Evolutionary conservation across 2,329 filamentous ascomycete genomes (phyloP).

Genomic region (Teratosphaeria zuluensis): DNA sequence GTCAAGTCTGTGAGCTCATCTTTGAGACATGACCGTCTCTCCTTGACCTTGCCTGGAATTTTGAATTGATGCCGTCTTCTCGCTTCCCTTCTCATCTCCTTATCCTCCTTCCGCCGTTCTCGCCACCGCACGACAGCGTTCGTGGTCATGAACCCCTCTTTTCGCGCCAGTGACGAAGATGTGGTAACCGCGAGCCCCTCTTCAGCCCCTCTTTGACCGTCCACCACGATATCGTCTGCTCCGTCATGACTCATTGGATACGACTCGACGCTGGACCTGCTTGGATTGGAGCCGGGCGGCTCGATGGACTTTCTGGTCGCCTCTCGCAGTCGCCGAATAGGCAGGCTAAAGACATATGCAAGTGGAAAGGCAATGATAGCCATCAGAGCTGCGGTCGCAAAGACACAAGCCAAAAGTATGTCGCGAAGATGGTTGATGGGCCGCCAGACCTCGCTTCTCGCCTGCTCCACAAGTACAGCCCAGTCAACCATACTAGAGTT

Average conservation of each 20-base stretch:
- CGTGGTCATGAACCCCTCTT: conserved; percentile 33
- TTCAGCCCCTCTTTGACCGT: conserved; percentile 9
- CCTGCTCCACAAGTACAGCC: conserved; percentile 72
- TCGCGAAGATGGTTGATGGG: conserved; percentile 67
- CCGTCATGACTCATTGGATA: conserved; percentile 11
- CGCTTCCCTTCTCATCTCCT: conserved; percentile 29
- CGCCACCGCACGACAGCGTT: conserved; percentile 26
- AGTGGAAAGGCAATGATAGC: conserved; percentile 65
- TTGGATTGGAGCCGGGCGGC: conserved; percentile 47
- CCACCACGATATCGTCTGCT: conserved; percentile 39
- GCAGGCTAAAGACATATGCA: conserved; percentile 70
- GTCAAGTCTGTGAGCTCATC: conserved; percentile 82
- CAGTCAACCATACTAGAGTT: conserved; percentile 63
- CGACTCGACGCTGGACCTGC: conserved; percentile 30
- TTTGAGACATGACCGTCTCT: conserved; percentile 63
- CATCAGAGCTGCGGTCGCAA: conserved; percentile 65
- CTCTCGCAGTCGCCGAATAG: conserved; percentile 64
- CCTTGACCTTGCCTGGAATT: conserved; percentile 73
- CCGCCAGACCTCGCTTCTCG: conserved; percentile 61
- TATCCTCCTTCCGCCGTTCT: conserved; percentile 10
- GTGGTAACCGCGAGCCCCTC: conserved; percentile 1
- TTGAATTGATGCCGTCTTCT: conserved; percentile 54
- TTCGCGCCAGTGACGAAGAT: conserved; percentile 28
- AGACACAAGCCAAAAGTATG: conserved; percentile 75
- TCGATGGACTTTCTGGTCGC: conserved; percentile 66